Evolutionary conservation across 768 basidiomycete species (phyloP).

Genomic region (Russula olivacea): DNA sequence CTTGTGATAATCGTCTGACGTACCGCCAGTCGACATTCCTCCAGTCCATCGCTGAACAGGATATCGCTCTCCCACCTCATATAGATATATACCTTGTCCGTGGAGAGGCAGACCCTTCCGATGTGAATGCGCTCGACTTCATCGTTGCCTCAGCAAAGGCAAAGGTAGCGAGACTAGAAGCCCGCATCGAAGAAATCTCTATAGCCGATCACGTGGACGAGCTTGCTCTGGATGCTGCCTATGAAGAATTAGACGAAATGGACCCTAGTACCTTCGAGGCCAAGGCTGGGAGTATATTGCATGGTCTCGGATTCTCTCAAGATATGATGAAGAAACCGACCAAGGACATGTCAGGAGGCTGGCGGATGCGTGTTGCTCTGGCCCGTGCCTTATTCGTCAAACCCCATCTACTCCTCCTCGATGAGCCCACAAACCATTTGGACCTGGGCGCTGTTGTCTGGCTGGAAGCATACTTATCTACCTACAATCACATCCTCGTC

Average conservation of each 20-base stretch:
- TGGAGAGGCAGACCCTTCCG: slow-evolving; percentile 93
- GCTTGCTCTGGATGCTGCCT: slow-evolving; percentile 75
- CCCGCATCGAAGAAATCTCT: slow-evolving; percentile 89
- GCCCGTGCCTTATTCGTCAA: slow-evolving; percentile 95
- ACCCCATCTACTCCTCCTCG: slow-evolving; percentile 90
- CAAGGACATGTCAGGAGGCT: slow-evolving; percentile 98
- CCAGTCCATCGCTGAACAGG: slow-evolving; percentile 90
- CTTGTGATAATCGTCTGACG: slow-evolving; percentile 16
- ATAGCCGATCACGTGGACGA: slow-evolving; percentile 89
- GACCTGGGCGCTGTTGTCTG: slow-evolving; percentile 98
- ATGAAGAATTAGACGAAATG: slow-evolving; percentile 95
- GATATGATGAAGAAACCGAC: slow-evolving; percentile 95
- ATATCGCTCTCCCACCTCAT: slow-evolving; percentile 89
- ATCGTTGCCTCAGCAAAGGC: slow-evolving; percentile 88
- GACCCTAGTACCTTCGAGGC: slow-evolving; percentile 94
- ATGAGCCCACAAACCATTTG: slow-evolving; percentile 89
- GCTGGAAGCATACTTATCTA: slow-evolving; percentile 96
- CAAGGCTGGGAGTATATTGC: slow-evolving; percentile 93
- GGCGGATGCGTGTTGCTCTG: slow-evolving; percentile 98
- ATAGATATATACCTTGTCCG: slow-evolving; percentile 97
- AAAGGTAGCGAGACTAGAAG: slow-evolving; percentile 91
- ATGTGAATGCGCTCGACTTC: slow-evolving; percentile 95
- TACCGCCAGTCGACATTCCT: slow-evolving; percentile 81
- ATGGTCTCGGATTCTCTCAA: slow-evolving; percentile 89
- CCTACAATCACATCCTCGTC: slow-evolving; percentile 98